Conservation (phyloP, 805 yeast species). For the Pichia nanzhaoensis region DNA sequence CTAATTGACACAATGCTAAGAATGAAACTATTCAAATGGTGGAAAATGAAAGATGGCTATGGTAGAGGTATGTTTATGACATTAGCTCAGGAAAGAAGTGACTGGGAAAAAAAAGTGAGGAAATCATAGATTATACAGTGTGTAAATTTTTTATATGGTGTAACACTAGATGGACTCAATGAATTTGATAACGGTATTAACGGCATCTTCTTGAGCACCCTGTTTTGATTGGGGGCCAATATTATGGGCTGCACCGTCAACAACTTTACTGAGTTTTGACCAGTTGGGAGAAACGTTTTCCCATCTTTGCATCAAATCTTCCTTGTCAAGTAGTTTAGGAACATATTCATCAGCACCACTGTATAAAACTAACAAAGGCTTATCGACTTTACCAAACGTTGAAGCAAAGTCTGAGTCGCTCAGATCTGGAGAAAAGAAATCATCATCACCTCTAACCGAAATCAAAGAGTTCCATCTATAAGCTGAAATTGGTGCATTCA, state of each 20-base stretch:
- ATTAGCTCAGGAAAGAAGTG: conserved; percentile 20
- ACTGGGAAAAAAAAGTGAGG: conserved; percentile 19
- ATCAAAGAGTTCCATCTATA: conserved; percentile 65
- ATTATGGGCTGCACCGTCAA: conserved; percentile 55
- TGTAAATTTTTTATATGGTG: background rate
- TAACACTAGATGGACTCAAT: conserved; percentile 1
- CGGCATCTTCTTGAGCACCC: conserved; percentile 13
- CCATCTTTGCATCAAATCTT: conserved; percentile 46
- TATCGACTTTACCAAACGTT: conserved; percentile 52
- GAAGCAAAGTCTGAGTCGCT: conserved; percentile 32
- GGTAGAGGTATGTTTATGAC: conserved; percentile 13
- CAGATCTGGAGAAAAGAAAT: conserved; percentile 58
- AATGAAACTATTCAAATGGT: conserved; percentile 46
- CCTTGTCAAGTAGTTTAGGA: conserved; percentile 44
- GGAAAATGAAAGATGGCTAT: conserved; percentile 57
- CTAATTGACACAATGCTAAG: conserved; percentile 56
- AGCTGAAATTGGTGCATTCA: conserved; percentile 59
- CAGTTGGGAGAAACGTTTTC: conserved; percentile 37
- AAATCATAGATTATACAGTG: background rate
- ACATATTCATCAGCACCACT: conserved; percentile 63
- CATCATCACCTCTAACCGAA: conserved; percentile 64
- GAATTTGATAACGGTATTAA: conserved; percentile 13
- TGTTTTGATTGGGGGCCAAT: conserved; percentile 37
- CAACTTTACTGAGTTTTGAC: conserved; percentile 47
- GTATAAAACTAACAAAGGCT: conserved; percentile 45